Conservation (phyloP, 1,284 basidiomycete genomes). For the Xerocomus amazonicus region DNA sequence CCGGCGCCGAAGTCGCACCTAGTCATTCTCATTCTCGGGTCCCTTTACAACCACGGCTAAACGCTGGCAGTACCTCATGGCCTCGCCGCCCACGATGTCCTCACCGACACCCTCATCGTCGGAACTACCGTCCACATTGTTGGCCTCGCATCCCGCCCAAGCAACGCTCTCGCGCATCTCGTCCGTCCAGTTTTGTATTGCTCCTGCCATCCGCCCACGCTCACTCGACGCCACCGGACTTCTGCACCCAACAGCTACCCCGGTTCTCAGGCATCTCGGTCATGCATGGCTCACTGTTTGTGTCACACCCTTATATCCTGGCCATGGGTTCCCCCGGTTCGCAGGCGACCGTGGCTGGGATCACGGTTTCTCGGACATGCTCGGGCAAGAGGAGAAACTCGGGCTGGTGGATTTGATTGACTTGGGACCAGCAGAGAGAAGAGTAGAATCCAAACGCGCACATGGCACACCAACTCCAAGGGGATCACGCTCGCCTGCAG, state of each 20-base stretch:
- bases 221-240: conserved; percentile 3
- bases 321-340: conserved; percentile 78
- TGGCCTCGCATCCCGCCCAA: conserved; percentile 14
- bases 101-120: conserved; percentile 5
- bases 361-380: conserved; percentile 44
- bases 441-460: conserved; percentile 4
- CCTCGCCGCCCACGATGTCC: conserved; percentile 23
- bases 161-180: conserved; percentile 30
- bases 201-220: conserved; percentile 21
- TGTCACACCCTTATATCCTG: conserved; percentile 53
- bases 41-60: conserved; percentile 28
- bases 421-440: conserved; percentile 14
- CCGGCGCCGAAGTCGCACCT: conserved; percentile 13
- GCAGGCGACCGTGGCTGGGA: conserved; percentile 58
- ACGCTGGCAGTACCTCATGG: conserved; percentile 10
- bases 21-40: conserved; percentile 10
- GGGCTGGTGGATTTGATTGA: conserved; percentile 19
- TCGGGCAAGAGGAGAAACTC: conserved; percentile 29
- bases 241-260: conserved; percentile 4
- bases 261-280: conserved; percentile 18
- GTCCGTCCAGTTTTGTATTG: conserved; percentile 29
- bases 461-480: conserved; percentile 23
- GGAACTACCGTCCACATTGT: not conserved
- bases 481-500: conserved; percentile 49
- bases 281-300: conserved; percentile 55